These are phyloP conservation scores for Calonectria honghensis DNA, from an alignment of 2,329 filamentous ascomycete species.

Conservation along the genomic window DNA sequence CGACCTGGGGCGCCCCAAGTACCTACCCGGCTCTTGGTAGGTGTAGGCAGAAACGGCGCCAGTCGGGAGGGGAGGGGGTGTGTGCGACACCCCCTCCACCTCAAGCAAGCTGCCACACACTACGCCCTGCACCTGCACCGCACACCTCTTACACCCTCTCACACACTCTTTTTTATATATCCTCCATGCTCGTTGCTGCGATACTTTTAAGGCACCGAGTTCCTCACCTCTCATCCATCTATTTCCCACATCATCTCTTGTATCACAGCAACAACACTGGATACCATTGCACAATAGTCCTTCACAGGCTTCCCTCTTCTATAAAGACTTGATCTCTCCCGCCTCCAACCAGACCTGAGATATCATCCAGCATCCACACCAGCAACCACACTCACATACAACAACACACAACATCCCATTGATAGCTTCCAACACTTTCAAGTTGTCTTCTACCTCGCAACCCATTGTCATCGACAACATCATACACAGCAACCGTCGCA, in stretches of 20 bases:
- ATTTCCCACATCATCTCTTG: slow-evolving; percentile 46
- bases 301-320: slow-evolving; percentile 39
- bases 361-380: slow-evolving; percentile 25
- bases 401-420: slow-evolving; percentile 31
- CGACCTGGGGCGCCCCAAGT: slow-evolving; percentile 27
- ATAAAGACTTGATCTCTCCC: slow-evolving; percentile 47
- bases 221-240: slow-evolving; percentile 40
- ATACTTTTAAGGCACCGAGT: slow-evolving; percentile 48
- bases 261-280: slow-evolving; percentile 33
- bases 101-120: slow-evolving; percentile 30
- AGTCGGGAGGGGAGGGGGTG: not conserved
- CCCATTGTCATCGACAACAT: slow-evolving; percentile 50
- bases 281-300: slow-evolving; percentile 26
- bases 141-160: slow-evolving; percentile 29
- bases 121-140: slow-evolving; percentile 22
- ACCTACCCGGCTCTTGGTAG: slow-evolving; percentile 27
- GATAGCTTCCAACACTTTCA: slow-evolving; percentile 35
- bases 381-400: slow-evolving; percentile 31
- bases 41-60: slow-evolving; percentile 55
- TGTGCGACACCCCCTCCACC: slow-evolving; percentile 18
- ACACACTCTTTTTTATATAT: slow-evolving; percentile 49
- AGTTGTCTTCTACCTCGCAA: slow-evolving; percentile 47
- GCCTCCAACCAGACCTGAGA: slow-evolving; percentile 43
- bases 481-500: slow-evolving; percentile 45
- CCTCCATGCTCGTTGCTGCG: slow-evolving; percentile 42